phyloP scores from a whole-genome alignment of 2,329 filamentous ascomycete species.

The Leptoxyphium fumago region DNA sequence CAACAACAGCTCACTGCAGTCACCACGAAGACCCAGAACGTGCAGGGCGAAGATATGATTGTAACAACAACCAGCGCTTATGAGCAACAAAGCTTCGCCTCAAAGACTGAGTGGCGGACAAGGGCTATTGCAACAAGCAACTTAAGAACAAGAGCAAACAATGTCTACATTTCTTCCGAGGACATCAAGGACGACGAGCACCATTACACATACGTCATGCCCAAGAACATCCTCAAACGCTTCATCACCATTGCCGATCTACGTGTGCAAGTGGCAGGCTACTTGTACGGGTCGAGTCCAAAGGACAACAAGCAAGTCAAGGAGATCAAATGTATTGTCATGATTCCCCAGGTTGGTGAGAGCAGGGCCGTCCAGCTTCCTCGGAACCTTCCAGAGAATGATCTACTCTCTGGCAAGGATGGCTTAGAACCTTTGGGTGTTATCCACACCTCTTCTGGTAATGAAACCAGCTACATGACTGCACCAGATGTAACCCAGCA shows the following conservation, averaged over 20 bases:
- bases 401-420: conserved; percentile 49
- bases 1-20: conserved; percentile 93
- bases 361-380: conserved; percentile 85
- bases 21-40: conserved; percentile 95
- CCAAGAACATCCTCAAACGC: conserved; percentile 94
- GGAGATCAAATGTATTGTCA: conserved; percentile 90
- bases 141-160: conserved; percentile 82
- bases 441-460: conserved; percentile 90
- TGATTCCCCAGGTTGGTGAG: conserved; percentile 92
- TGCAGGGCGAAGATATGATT: conserved; percentile 92
- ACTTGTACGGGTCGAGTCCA: conserved; percentile 83
- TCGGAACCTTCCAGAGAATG: conserved; percentile 78
- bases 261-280: conserved; percentile 89
- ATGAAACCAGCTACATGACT: conserved; percentile 93
- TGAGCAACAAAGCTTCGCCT: conserved; percentile 93
- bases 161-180: conserved; percentile 95
- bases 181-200: conserved; percentile 85
- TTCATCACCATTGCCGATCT: conserved; percentile 97
- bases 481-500: conserved; percentile 90
- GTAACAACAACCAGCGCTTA: conserved; percentile 97
- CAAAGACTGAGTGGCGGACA: conserved; percentile 97
- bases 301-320: conserved; percentile 94
- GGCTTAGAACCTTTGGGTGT: conserved; percentile 80
- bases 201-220: conserved; percentile 90
- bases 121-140: conserved; percentile 94